Evolutionary conservation across 1,139 yeast genomes (phyloP).

Genomic region (Pichia sp.): DNA sequence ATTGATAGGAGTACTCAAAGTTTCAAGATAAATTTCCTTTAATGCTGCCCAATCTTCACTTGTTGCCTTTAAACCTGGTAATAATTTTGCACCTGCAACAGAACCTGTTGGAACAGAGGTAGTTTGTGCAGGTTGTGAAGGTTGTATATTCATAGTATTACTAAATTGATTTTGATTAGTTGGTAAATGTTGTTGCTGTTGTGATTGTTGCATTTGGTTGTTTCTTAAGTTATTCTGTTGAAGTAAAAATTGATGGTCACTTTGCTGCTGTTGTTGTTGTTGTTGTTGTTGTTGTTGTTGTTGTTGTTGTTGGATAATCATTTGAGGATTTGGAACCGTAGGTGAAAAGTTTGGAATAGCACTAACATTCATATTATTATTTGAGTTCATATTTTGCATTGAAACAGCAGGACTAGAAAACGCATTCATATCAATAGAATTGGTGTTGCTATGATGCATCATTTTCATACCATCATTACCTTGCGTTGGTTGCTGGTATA

Average conservation of each 20-base stretch:
- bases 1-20: slow-evolving; percentile 57
- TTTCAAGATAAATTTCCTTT: slow-evolving; percentile 61
- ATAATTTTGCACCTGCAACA: slow-evolving; percentile 26
- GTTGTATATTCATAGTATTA: slow-evolving; percentile 6
- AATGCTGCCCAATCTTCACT: slow-evolving; percentile 50
- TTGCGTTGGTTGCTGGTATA: neutral
- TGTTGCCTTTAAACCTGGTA: slow-evolving; percentile 32
- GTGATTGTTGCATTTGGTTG: neutral
- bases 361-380: neutral
- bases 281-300: slow-evolving; percentile 12
- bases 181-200: slow-evolving; percentile 22
- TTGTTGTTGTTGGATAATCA: slow-evolving; percentile 6
- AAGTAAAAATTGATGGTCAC: slow-evolving; percentile 4
- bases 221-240: slow-evolving; percentile 4
- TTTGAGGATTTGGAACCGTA: slow-evolving; percentile 9
- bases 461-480: neutral
- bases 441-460: neutral
- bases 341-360: slow-evolving; percentile 9
- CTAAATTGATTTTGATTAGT: slow-evolving; percentile 29
- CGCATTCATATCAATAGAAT: slow-evolving; percentile 1
- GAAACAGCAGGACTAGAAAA: slow-evolving; percentile 10
- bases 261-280: slow-evolving; percentile 3
- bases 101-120: slow-evolving; percentile 9
- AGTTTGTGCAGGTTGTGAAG: slow-evolving; percentile 10
- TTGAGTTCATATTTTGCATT: slow-evolving; percentile 7